Conservation (phyloP, 805 yeast species). For the Starmerella apis region DNA sequence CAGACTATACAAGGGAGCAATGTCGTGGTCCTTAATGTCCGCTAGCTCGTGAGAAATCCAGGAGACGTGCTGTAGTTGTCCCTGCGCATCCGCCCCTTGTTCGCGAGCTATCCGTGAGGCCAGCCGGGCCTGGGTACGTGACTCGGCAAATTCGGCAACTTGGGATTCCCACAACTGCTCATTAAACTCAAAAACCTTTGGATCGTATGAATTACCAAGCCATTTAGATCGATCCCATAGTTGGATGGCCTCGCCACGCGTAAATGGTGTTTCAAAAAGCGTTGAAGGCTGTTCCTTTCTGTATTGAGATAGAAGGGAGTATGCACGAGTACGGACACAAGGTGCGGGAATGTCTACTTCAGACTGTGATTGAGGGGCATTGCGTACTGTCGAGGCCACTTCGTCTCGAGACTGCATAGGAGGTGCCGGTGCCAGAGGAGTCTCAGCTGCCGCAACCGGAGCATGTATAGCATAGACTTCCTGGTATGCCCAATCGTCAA, state of each 20-base stretch:
- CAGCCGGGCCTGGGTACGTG: not conserved
- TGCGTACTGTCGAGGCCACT: not conserved
- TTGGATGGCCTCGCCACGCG: not conserved
- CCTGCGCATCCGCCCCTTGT: slow-evolving; percentile 40
- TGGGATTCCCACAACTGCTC: slow-evolving; percentile 11
- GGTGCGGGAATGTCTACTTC: not conserved
- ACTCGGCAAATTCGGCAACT: not conserved
- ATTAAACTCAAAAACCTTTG: slow-evolving; percentile 11
- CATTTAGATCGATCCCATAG: slow-evolving; percentile 15
- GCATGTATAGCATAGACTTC: slow-evolving; percentile 16
- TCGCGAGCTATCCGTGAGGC: slow-evolving; percentile 15
- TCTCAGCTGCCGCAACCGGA: slow-evolving; percentile 5
- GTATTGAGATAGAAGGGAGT: not conserved
- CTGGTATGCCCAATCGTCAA: slow-evolving; percentile 32
- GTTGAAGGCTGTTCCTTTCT: not conserved
- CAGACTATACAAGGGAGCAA: slow-evolving; percentile 51
- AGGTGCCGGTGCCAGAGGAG: slow-evolving; percentile 8
- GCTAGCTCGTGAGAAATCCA: slow-evolving; percentile 44
- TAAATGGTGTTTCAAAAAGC: slow-evolving; percentile 12
- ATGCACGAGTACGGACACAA: not conserved
- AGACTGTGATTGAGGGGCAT: not conserved
- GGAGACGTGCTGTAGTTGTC: slow-evolving; percentile 39
- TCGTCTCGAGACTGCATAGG: not conserved
- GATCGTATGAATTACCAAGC: slow-evolving; percentile 17
- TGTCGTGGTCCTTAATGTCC: slow-evolving; percentile 51